A percentile compares a stretch with the other conserved stretches of the same genome.
Conservation (phyloP, 805 yeast species). For the Wickerhamiella vanderwaltii region DNA sequence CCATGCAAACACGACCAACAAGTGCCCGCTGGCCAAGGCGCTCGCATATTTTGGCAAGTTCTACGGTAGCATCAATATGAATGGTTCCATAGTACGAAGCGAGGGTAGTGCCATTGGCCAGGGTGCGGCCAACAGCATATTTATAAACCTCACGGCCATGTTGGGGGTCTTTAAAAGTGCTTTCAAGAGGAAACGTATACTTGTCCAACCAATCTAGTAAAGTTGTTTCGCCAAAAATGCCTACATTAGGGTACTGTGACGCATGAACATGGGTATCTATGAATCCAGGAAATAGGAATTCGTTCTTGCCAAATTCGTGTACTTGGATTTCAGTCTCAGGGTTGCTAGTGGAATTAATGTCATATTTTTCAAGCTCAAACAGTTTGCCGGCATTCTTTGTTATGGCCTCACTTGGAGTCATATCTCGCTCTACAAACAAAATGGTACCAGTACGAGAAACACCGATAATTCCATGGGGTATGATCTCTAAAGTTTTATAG, state of each 20-base stretch:
- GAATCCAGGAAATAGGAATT: constrained; percentile 72
- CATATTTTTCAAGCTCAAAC: constrained; percentile 24
- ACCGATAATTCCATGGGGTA: constrained; percentile 47
- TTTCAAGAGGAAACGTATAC: constrained; percentile 84
- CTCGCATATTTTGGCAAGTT: constrained; percentile 61
- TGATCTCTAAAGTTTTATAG: constrained; percentile 35
- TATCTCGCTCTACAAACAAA: constrained; percentile 26
- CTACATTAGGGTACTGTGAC: constrained; percentile 69
- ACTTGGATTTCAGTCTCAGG: constrained; percentile 9
- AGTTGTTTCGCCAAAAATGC: constrained; percentile 75
- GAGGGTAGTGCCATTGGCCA: constrained; percentile 76
- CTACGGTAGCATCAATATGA: constrained; percentile 60
- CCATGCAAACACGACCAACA: constrained; percentile 92
- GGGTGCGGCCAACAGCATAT: constrained; percentile 55
- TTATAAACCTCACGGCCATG: constrained; percentile 53
- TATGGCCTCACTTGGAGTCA: constrained; percentile 10
- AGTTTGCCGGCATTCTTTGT: constrained; percentile 14
- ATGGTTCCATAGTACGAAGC: constrained; percentile 88
- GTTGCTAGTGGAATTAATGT: not conserved
- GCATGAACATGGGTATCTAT: constrained; percentile 78
- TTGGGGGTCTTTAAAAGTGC: constrained; percentile 42
- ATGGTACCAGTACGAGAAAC: constrained; percentile 49
- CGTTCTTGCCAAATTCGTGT: constrained; percentile 12
- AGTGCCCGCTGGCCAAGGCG: constrained; percentile 71
- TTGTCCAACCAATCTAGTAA: constrained; percentile 78